Evolutionary conservation across 225 moss, liverwort and hornwort genomes (phyloP).

Genomic region (Sphagnum contortum): DNA sequence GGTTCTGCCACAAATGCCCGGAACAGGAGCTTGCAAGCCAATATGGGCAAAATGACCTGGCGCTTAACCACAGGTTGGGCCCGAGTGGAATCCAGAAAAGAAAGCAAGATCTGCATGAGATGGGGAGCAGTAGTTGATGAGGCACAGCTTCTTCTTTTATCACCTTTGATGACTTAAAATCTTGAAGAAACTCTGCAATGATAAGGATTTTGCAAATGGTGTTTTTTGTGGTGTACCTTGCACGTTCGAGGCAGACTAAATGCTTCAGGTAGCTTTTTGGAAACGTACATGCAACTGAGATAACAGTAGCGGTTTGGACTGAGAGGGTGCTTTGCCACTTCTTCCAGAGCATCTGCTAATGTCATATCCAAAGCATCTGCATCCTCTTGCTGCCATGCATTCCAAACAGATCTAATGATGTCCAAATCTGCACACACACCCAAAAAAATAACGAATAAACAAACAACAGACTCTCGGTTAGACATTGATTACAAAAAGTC

Average conservation of each 20-base stretch:
- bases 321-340: slow-evolving; percentile 63
- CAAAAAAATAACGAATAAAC: not conserved
- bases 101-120: slow-evolving; percentile 53
- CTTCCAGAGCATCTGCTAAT: slow-evolving; percentile 68
- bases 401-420: slow-evolving; percentile 76
- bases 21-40: slow-evolving; percentile 82
- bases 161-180: too few species aligned
- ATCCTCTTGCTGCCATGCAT: slow-evolving; percentile 76
- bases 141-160: too few species aligned
- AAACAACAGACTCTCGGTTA: too few species aligned
- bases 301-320: slow-evolving; percentile 87
- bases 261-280: slow-evolving; percentile 87
- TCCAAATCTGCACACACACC: slow-evolving; percentile 59
- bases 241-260: slow-evolving; percentile 79
- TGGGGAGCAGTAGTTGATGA: too few species aligned
- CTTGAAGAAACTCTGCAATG: too few species aligned
- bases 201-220: too few species aligned
- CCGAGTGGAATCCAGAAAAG: slow-evolving; percentile 57
- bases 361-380: slow-evolving; percentile 63
- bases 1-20: slow-evolving; percentile 77
- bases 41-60: slow-evolving; percentile 70
- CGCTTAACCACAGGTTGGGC: slow-evolving; percentile 68
- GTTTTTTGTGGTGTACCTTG: slow-evolving; percentile 34
- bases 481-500: too few species aligned
- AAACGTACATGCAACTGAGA: slow-evolving; percentile 75